Percentiles rank a stretch among this genome's conserved stretches.
Conservation (phyloP, 1,139 yeast genomes). For the Nakaseomyces delphensis region DNA sequence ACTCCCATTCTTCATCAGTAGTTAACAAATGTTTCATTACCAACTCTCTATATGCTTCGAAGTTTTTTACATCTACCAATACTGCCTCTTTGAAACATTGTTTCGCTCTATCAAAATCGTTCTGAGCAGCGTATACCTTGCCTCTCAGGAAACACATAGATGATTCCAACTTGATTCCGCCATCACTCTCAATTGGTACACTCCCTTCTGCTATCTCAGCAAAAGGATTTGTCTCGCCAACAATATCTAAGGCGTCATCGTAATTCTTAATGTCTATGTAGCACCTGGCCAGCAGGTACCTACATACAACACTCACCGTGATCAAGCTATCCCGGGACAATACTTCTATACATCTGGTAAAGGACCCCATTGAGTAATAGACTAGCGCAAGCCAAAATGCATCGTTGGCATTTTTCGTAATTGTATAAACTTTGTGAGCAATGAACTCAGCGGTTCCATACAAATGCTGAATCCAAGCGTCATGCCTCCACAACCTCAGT, state of each 20-base stretch:
- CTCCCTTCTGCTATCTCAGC: slow-evolving; percentile 18
- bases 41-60: slow-evolving; percentile 82
- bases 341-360: slow-evolving; percentile 67
- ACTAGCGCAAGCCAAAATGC: slow-evolving; percentile 97
- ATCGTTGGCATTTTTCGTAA: slow-evolving; percentile 75
- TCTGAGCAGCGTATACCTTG: slow-evolving; percentile 70
- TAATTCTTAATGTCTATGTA: slow-evolving; percentile 64
- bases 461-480: slow-evolving; percentile 88
- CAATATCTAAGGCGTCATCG: slow-evolving; percentile 82
- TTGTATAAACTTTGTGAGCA: slow-evolving; percentile 79
- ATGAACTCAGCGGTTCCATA: slow-evolving; percentile 83
- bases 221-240: slow-evolving; percentile 81
- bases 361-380: slow-evolving; percentile 61
- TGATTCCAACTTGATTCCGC: slow-evolving; percentile 78
- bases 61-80: slow-evolving; percentile 80
- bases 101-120: slow-evolving; percentile 78
- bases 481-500: slow-evolving; percentile 86
- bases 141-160: slow-evolving; percentile 86
- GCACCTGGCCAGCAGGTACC: slow-evolving; percentile 75
- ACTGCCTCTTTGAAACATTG: slow-evolving; percentile 86
- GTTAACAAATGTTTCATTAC: slow-evolving; percentile 66
- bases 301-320: slow-evolving; percentile 54
- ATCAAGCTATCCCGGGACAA: slow-evolving; percentile 36
- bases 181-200: slow-evolving; percentile 37
- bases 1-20: slow-evolving; percentile 83